phyloP scores from a whole-genome alignment of 768 basidiomycete species.

The Lactarius hatsudake region DNA sequence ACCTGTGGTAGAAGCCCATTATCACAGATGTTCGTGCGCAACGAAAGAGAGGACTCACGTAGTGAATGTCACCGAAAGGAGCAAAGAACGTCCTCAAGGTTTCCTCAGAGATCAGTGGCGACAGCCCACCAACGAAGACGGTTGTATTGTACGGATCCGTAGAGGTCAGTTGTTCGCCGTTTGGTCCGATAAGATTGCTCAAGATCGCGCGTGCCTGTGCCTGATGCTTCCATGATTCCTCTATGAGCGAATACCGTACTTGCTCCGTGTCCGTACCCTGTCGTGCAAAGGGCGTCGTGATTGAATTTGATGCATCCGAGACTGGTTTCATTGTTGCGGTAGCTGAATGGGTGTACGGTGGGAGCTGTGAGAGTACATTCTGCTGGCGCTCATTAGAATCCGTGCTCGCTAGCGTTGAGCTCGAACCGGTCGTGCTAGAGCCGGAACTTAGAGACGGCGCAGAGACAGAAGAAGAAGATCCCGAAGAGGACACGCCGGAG shows the following conservation, averaged over 20 bases:
- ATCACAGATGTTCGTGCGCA: slow-evolving; percentile 22
- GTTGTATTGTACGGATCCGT: slow-evolving; percentile 97
- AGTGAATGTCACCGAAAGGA: slow-evolving; percentile 92
- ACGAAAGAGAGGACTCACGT: slow-evolving; percentile 49
- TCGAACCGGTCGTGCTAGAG: slow-evolving; percentile 48
- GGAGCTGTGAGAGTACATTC: slow-evolving; percentile 46
- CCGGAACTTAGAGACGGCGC: slow-evolving; percentile 35
- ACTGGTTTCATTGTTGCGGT: slow-evolving; percentile 16
- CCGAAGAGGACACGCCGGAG: slow-evolving; percentile 40
- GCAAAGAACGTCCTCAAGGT: slow-evolving; percentile 87
- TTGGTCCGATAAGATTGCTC: slow-evolving; percentile 80
- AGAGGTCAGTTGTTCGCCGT: slow-evolving; percentile 81
- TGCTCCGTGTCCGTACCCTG: slow-evolving; percentile 44
- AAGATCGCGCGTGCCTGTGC: slow-evolving; percentile 80
- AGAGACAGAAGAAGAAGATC: slow-evolving; percentile 38
- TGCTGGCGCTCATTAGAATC: slow-evolving; percentile 53
- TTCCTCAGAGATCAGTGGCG: slow-evolving; percentile 86
- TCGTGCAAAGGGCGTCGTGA: slow-evolving; percentile 42
- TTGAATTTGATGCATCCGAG: slow-evolving; percentile 31
- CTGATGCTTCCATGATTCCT: slow-evolving; percentile 84
- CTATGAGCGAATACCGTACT: slow-evolving; percentile 54
- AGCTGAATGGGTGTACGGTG: slow-evolving; percentile 32
- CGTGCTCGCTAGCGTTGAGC: slow-evolving; percentile 48
- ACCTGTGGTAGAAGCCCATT: slow-evolving; percentile 48
- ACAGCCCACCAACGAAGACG: slow-evolving; percentile 89